Evolutionary conservation across 257 asterid genomes (phyloP).

Genomic region (Solanum piurae): DNA sequence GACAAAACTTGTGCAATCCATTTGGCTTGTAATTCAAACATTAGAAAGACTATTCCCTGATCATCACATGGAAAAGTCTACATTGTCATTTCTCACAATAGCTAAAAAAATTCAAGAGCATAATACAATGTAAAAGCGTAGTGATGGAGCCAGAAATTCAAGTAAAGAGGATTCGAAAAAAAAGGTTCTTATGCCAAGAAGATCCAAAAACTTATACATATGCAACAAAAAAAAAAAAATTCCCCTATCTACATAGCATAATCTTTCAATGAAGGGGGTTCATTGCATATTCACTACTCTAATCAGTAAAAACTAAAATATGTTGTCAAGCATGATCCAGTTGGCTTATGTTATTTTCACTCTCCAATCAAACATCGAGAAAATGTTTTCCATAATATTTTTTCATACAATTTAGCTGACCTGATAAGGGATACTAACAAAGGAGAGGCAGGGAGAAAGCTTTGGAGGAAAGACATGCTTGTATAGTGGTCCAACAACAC

Average conservation of each 20-base stretch:
- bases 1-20: conserved; percentile 51
- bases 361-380: too few relatives aligned
- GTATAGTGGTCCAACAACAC: conserved; percentile 47
- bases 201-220: too few relatives aligned
- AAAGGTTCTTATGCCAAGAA: too few relatives aligned
- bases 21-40: conserved; percentile 48
- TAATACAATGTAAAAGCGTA: background rate
- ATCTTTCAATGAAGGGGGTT: too few relatives aligned
- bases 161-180: too few relatives aligned
- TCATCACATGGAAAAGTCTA: background rate
- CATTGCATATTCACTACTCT: too few relatives aligned
- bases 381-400: too few relatives aligned
- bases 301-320: too few relatives aligned
- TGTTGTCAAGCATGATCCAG: too few relatives aligned
- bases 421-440: conserved; percentile 35
- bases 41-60: conserved; percentile 11
- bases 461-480: conserved; percentile 53
- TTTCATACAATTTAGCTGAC: conserved; percentile 7
- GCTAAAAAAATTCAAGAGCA: background rate
- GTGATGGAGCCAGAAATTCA: background rate
- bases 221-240: too few relatives aligned
- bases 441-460: conserved; percentile 50
- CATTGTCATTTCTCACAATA: background rate
- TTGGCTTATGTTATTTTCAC: too few relatives aligned
- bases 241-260: too few relatives aligned